Evolutionary conservation across 2,329 filamentous ascomycete species (phyloP).

Genomic region (Emergomyces orientalis): DNA sequence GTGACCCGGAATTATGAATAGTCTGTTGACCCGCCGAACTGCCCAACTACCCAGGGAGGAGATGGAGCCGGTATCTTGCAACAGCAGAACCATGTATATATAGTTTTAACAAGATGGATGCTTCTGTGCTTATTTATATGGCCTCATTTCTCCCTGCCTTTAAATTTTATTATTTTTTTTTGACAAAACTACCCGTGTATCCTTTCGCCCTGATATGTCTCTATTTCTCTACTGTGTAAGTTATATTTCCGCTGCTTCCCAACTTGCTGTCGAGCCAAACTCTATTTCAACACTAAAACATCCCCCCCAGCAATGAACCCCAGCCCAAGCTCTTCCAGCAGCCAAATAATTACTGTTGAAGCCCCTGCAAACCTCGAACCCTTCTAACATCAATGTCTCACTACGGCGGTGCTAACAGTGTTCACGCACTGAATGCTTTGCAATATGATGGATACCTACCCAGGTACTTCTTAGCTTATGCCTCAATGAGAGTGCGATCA

Average conservation of each 20-base stretch:
- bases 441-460: background rate
- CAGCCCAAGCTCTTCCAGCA: background rate
- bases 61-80: background rate
- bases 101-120: background rate
- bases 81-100: background rate
- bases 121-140: too few species aligned
- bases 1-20: background rate
- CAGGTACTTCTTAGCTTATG: too few species aligned
- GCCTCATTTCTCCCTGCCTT: background rate
- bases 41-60: too few species aligned
- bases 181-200: background rate
- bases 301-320: background rate
- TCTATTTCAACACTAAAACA: background rate
- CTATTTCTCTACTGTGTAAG: too few species aligned
- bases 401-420: background rate
- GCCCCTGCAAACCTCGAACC: background rate
- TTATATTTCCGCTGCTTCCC: background rate
- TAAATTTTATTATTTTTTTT: too few species aligned
- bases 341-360: too few species aligned
- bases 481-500: too few species aligned
- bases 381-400: background rate
- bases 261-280: background rate
- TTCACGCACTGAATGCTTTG: background rate
- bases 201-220: background rate
- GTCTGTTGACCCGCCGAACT: too few species aligned